phyloP scores from a whole-genome alignment of 306 rosid genomes.

The Ziziphus jujuba region DNA sequence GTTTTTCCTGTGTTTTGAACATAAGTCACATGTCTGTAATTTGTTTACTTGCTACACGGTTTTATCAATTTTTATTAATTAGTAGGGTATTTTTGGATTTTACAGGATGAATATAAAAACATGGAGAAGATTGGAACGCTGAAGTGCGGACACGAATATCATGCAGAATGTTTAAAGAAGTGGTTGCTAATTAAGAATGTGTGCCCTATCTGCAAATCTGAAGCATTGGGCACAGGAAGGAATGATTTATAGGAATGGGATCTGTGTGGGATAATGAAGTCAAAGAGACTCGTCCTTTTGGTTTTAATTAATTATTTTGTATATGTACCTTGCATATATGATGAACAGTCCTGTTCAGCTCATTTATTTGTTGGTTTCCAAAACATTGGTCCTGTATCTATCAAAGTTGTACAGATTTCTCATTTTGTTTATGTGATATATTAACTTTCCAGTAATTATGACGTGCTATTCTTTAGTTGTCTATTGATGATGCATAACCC shows the following conservation, averaged over 20 bases:
- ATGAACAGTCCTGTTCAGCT: constrained; percentile 50
- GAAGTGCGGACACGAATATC: constrained; percentile 86
- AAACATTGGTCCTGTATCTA: constrained; percentile 58
- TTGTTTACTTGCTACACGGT: neutral
- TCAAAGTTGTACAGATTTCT: constrained; percentile 68
- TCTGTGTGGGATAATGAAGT: constrained; percentile 8
- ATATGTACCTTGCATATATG: constrained; percentile 54
- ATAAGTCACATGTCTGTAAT: neutral
- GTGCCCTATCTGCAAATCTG: constrained; percentile 95
- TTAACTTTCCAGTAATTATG: constrained; percentile 5
- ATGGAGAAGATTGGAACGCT: constrained; percentile 71
- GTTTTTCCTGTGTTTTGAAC: neutral
- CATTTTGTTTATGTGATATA: constrained; percentile 23
- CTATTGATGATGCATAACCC: no score
- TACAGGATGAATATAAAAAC: constrained; percentile 75
- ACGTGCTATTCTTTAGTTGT: no score
- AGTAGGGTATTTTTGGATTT: neutral
- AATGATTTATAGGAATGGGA: constrained; percentile 38
- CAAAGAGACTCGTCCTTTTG: constrained; percentile 22
- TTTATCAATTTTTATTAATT: neutral
- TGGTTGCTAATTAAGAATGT: constrained; percentile 88
- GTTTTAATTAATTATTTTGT: constrained; percentile 48
- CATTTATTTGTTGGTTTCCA: constrained; percentile 54
- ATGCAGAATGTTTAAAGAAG: constrained; percentile 70
- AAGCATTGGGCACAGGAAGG: constrained; percentile 57